Percentiles rank a stretch among this genome's conserved stretches.
phyloP scores from a whole-genome alignment of 2,329 filamentous ascomycete species.

The Dothiorella sarmentorum region DNA sequence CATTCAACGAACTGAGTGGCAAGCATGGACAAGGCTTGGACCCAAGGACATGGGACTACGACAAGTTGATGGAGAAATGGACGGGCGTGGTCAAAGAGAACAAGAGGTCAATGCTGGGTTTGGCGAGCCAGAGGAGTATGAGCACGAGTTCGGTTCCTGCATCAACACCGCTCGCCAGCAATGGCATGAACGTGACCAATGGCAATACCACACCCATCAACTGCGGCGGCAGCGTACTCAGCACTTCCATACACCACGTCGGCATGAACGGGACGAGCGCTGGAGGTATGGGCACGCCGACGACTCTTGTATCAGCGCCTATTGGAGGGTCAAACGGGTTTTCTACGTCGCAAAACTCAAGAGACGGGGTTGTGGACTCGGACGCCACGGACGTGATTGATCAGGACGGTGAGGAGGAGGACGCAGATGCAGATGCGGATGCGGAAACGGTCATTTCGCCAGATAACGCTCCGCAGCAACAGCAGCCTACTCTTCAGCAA shows the following conservation, averaged over 20 bases:
- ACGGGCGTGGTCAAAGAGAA: slow-evolving; percentile 34
- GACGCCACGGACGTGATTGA: slow-evolving; percentile 16
- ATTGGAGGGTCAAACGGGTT: neutral
- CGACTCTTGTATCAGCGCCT: neutral
- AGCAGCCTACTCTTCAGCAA: neutral
- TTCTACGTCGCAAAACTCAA: neutral
- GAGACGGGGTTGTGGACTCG: slow-evolving; percentile 9
- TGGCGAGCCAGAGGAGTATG: slow-evolving; percentile 36
- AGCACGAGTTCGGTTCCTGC: slow-evolving; percentile 1
- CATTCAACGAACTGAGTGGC: slow-evolving; percentile 38
- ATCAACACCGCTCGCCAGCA: neutral
- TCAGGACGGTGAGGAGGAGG: slow-evolving; percentile 7
- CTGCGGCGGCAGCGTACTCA: neutral
- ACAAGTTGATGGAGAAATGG: slow-evolving; percentile 41
- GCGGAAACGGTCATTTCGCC: slow-evolving; percentile 9
- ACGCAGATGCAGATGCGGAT: slow-evolving; percentile 17
- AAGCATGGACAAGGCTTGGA: slow-evolving; percentile 30
- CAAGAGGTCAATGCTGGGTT: slow-evolving; percentile 26
- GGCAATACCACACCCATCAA: slow-evolving; percentile 1
- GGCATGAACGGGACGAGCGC: slow-evolving; percentile 1
- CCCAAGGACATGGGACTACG: slow-evolving; percentile 40
- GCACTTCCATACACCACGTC: neutral
- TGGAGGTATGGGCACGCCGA: slow-evolving; percentile 6
- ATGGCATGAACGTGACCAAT: neutral
- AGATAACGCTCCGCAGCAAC: slow-evolving; percentile 8